A percentile compares a stretch with the other conserved stretches of the same genome.
These are phyloP conservation scores for Coccomyxa sp. DNA, from an alignment of 139 green algal species.

Conservation along the genomic window DNA sequence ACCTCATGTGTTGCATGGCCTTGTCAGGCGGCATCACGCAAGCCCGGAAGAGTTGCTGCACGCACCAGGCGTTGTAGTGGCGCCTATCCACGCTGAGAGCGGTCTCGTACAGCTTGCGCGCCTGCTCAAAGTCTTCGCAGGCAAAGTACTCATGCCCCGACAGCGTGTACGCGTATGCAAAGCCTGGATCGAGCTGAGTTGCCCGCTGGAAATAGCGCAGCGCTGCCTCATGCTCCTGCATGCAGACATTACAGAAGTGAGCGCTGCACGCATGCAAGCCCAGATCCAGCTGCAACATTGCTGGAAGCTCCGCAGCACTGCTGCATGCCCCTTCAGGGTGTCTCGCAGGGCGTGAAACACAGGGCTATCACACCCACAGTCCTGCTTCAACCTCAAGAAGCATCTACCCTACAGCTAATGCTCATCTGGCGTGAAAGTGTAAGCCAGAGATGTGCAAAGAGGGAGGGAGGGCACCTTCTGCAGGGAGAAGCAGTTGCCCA, in stretches of 20 bases:
- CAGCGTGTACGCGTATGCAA: constrained; percentile 89
- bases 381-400: too few relatives aligned
- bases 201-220: constrained; percentile 84
- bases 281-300: not conserved
- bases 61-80: constrained; percentile 95
- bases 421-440: not conserved
- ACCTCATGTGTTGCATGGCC: too few relatives aligned
- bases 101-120: constrained; percentile 72
- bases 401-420: too few relatives aligned
- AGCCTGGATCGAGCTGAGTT: constrained; percentile 75
- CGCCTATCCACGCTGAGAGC: constrained; percentile 79
- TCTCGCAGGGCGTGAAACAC: not conserved
- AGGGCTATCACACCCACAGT: not conserved
- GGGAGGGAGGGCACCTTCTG: constrained; percentile 50
- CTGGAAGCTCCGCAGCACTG: too few relatives aligned
- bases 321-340: too few relatives aligned
- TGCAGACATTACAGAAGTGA: not conserved
- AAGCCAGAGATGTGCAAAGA: too few relatives aligned
- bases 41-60: not conserved
- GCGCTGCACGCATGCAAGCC: too few relatives aligned
- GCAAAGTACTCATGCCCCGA: constrained; percentile 89
- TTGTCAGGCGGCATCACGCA: too few relatives aligned
- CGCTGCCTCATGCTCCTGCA: constrained; percentile 79
- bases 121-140: constrained; percentile 90
- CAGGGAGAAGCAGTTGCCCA: constrained; percentile 92